Evolutionary conservation across 2,329 filamentous ascomycete genomes (phyloP).

Genomic region (Balansia obtecta): DNA sequence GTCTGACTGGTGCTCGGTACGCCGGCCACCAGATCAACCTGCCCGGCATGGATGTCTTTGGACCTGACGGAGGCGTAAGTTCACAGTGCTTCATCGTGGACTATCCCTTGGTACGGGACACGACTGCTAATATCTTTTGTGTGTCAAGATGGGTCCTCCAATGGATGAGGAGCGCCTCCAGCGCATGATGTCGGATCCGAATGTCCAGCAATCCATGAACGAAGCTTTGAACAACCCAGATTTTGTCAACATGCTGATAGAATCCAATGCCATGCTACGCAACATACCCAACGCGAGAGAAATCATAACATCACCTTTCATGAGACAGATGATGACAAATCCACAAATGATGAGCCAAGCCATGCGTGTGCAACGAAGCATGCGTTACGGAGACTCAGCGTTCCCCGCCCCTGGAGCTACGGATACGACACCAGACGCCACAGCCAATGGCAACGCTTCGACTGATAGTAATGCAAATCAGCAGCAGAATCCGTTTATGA

Average conservation of each 20-base stretch:
- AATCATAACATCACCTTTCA: slow-evolving; percentile 77
- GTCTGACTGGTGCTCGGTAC: slow-evolving; percentile 83
- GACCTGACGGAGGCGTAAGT: slow-evolving; percentile 86
- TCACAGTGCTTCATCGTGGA: neutral
- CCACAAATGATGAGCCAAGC: slow-evolving; percentile 74
- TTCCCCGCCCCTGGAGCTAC: slow-evolving; percentile 91
- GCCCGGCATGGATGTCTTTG: slow-evolving; percentile 79
- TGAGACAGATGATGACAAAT: slow-evolving; percentile 87
- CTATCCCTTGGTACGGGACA: slow-evolving; percentile 5
- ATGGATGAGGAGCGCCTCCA: slow-evolving; percentile 70
- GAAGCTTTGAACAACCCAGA: slow-evolving; percentile 93
- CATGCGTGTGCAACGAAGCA: slow-evolving; percentile 67
- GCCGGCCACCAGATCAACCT: slow-evolving; percentile 76
- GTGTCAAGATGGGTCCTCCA: slow-evolving; percentile 71
- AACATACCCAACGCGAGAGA: slow-evolving; percentile 65
- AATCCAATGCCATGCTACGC: slow-evolving; percentile 73
- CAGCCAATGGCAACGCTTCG: slow-evolving; percentile 17
- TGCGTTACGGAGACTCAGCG: slow-evolving; percentile 41
- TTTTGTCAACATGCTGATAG: slow-evolving; percentile 88
- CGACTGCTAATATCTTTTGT: neutral
- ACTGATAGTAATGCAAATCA: slow-evolving; percentile 14
- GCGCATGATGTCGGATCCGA: slow-evolving; percentile 77
- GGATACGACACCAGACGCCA: slow-evolving; percentile 60
- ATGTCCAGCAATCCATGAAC: slow-evolving; percentile 77
- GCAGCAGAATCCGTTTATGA: slow-evolving; percentile 31